phyloP scores from a whole-genome alignment of 1,284 basidiomycete species.

The Microbotryum violaceum region DNA sequence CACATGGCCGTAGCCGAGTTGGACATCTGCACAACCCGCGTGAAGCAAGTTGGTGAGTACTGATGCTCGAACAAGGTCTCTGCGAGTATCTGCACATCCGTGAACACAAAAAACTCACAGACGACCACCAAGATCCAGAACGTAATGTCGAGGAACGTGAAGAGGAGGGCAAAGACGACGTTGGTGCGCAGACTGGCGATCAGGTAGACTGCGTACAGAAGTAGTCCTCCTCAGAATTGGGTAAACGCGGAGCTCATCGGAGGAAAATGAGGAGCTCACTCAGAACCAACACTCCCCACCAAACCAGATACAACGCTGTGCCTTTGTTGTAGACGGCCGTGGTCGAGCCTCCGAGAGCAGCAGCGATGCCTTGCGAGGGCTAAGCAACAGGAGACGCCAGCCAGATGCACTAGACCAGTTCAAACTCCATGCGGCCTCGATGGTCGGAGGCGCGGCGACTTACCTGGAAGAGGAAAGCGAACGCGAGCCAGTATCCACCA shows the following conservation, averaged over 20 bases:
- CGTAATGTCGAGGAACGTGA: conserved; percentile 28
- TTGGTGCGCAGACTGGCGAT: conserved; percentile 34
- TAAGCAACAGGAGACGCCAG: conserved; percentile 11
- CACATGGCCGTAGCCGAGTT: conserved; percentile 19
- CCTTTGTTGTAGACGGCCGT: conserved; percentile 27
- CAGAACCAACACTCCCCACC: conserved; percentile 28
- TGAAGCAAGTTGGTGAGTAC: background rate
- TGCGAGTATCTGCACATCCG: background rate
- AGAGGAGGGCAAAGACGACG: conserved; percentile 32
- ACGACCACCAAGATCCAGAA: conserved; percentile 30
- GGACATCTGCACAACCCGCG: conserved; percentile 15
- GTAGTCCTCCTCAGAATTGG: background rate
- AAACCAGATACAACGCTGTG: conserved; percentile 17
- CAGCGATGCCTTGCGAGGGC: conserved; percentile 16
- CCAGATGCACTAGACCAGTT: background rate
- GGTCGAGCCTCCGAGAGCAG: conserved; percentile 10
- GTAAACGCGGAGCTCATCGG: background rate
- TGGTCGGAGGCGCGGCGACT: too few species aligned
- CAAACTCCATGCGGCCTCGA: too few species aligned
- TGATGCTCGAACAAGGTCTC: background rate
- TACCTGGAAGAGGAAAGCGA: background rate
- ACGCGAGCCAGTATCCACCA: conserved; percentile 27
- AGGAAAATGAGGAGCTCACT: too few species aligned
- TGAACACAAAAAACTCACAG: conserved; percentile 1
- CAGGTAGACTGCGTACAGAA: conserved; percentile 12